Percentiles rank a stretch among this genome's conserved stretches.
phyloP scores from a whole-genome alignment of 2,329 filamentous ascomycete genomes.

The Ophiostoma tasmaniense region DNA sequence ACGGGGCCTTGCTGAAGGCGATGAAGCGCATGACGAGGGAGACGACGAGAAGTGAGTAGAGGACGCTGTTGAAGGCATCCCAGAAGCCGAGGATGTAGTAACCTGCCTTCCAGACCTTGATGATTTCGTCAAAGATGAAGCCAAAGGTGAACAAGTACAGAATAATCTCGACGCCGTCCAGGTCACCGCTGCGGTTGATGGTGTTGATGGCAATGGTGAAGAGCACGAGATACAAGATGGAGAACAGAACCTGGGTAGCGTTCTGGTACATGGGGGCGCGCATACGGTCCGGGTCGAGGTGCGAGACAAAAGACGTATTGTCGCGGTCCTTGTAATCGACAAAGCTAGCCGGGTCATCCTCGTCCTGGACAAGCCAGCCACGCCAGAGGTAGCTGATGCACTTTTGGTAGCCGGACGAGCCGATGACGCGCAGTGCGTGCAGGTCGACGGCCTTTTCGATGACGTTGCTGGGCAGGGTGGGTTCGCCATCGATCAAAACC shows the following conservation, averaged over 20 bases:
- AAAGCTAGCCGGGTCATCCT: conserved; percentile 81
- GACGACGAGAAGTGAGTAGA: conserved; percentile 70
- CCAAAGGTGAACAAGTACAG: conserved; percentile 88
- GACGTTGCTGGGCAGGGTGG: conserved; percentile 72
- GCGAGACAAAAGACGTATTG: conserved; percentile 65
- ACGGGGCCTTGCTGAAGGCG: conserved; percentile 52
- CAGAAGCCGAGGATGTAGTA: conserved; percentile 88
- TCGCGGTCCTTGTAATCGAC: conserved; percentile 78
- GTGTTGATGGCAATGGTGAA: conserved; percentile 93
- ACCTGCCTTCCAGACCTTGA: conserved; percentile 92
- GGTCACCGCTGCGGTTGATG: conserved; percentile 73
- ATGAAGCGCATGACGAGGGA: conserved; percentile 74
- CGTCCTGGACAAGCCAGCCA: conserved; percentile 94
- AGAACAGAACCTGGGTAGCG: conserved; percentile 74
- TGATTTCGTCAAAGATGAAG: conserved; percentile 78
- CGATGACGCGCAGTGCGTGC: conserved; percentile 81
- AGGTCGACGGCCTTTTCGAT: conserved; percentile 91
- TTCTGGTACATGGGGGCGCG: conserved; percentile 90
- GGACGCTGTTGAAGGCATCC: conserved; percentile 84
- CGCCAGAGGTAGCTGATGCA: conserved; percentile 89
- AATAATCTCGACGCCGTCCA: conserved; percentile 75
- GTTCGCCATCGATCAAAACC: conserved; percentile 61
- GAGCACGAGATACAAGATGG: conserved; percentile 70
- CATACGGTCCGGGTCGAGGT: conserved; percentile 93
- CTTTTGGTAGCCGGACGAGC: conserved; percentile 89